A percentile compares a stretch with the other conserved stretches of the same genome.
phyloP scores from a whole-genome alignment of 2,329 filamentous ascomycete species.

The Cercospora sojina region DNA sequence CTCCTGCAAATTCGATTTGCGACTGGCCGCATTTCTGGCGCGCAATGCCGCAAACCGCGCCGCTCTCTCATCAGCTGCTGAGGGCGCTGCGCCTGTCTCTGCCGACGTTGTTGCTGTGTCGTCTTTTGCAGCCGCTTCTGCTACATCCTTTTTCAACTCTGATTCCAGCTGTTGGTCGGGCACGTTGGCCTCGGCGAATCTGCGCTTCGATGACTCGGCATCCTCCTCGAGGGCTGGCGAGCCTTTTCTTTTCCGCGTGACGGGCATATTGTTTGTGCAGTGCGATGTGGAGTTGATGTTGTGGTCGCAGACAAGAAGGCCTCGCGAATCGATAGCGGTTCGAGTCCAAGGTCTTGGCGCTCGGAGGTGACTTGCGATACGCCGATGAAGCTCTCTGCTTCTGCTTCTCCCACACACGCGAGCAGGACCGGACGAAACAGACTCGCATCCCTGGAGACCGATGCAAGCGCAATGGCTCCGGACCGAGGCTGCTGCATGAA shows the following conservation, averaged over 20 bases:
- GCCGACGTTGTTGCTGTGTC: constrained; percentile 16
- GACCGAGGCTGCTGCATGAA: constrained; percentile 32
- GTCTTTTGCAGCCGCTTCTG: constrained; percentile 15
- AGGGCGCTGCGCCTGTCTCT: constrained; percentile 31
- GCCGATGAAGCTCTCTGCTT: background rate
- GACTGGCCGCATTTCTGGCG: constrained; percentile 58
- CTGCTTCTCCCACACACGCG: background rate
- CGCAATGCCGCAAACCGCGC: constrained; percentile 86
- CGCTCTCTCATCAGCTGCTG: constrained; percentile 60
- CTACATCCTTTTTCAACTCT: constrained; percentile 17
- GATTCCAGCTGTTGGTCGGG: constrained; percentile 16
- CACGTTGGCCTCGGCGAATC: constrained; percentile 34
- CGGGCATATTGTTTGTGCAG: constrained; percentile 20
- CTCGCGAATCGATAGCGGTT: background rate
- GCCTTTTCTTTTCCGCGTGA: constrained; percentile 40
- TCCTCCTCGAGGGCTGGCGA: constrained; percentile 36
- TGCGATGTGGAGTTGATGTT: constrained; percentile 1
- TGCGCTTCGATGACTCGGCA: constrained; percentile 38
- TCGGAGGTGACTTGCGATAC: background rate
- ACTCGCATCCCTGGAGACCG: background rate
- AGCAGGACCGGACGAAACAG: background rate
- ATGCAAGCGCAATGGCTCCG: constrained; percentile 38
- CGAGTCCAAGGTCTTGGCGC: constrained; percentile 2
- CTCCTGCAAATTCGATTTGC: constrained; percentile 77
- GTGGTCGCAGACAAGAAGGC: background rate